Evolutionary conservation across 768 basidiomycete species (phyloP).

Genomic region (Lactarius vividus): DNA sequence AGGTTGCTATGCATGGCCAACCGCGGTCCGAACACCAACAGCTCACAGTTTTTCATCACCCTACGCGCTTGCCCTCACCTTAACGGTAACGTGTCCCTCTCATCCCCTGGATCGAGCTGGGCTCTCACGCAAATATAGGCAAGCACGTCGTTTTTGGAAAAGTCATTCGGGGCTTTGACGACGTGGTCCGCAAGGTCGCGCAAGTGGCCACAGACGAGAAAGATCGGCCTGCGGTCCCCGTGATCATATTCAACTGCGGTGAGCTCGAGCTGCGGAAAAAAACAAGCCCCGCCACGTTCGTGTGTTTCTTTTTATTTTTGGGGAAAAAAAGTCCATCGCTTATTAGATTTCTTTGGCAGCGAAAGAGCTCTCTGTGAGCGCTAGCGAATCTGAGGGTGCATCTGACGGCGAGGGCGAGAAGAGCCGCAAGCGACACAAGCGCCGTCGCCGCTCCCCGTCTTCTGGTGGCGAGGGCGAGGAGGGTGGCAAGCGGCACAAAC

Average conservation of each 20-base stretch:
- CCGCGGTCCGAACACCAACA: conserved; percentile 78
- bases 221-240: conserved; percentile 64
- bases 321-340: not conserved
- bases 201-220: conserved; percentile 70
- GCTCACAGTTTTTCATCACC: conserved; percentile 86
- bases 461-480: conserved; percentile 5
- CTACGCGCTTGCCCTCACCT: conserved; percentile 72
- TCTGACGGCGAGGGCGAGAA: conserved; percentile 15
- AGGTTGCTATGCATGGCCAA: conserved; percentile 90
- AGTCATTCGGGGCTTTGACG: conserved; percentile 58
- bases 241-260: conserved; percentile 74
- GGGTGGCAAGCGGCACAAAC: conserved; percentile 28
- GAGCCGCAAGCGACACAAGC: conserved; percentile 25
- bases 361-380: conserved; percentile 21
- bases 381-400: conserved; percentile 22
- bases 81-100: conserved; percentile 52
- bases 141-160: conserved; percentile 55
- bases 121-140: conserved; percentile 39
- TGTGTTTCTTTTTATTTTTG: not conserved
- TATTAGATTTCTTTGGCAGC: conserved; percentile 14
- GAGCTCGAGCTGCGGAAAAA: conserved; percentile 74
- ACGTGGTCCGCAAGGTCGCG: conserved; percentile 57
- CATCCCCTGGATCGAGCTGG: conserved; percentile 26
- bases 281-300: conserved; percentile 30
- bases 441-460: conserved; percentile 25